Conservation (phyloP, 768 basidiomycete genomes). For the Pleurotus platypus region DNA sequence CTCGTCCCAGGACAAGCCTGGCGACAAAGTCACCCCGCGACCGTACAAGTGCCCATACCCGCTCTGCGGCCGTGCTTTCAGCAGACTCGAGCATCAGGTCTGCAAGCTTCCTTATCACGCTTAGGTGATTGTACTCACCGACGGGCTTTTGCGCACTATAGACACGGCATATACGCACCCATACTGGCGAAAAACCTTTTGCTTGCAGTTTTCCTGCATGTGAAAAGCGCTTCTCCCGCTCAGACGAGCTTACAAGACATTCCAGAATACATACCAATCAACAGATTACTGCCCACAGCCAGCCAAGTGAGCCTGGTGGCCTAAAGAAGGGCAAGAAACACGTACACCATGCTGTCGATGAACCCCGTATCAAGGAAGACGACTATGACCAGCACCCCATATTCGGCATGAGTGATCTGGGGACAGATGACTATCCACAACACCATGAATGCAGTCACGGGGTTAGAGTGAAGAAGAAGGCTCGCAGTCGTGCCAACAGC, state of each 20-base stretch:
- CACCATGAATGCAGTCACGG: constrained; percentile 4
- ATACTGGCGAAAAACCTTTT: constrained; percentile 98
- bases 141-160: constrained; percentile 28
- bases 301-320: constrained; percentile 16
- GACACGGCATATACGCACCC: constrained; percentile 97
- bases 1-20: constrained; percentile 7
- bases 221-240: constrained; percentile 96
- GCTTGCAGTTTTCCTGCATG: constrained; percentile 89
- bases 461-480: constrained; percentile 67
- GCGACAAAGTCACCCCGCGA: constrained; percentile 39
- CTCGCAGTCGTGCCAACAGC: constrained; percentile 72
- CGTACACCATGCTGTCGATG: constrained; percentile 11
- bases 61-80: constrained; percentile 93
- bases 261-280: constrained; percentile 86
- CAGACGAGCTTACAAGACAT: constrained; percentile 97
- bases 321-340: constrained; percentile 9
- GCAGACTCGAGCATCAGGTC: constrained; percentile 94
- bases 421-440: constrained; percentile 6
- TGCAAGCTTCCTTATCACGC: constrained; percentile 8
- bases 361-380: constrained; percentile 5
- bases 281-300: constrained; percentile 23
- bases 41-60: constrained; percentile 97
- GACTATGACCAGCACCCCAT: constrained; percentile 8
- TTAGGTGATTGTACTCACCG: constrained; percentile 8
- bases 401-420: constrained; percentile 6